Evolutionary conservation across 2,329 filamentous ascomycete species (phyloP), one percentile per base, ranked within the genome.

Genomic region (Trichothecium sympodiale): DNA sequence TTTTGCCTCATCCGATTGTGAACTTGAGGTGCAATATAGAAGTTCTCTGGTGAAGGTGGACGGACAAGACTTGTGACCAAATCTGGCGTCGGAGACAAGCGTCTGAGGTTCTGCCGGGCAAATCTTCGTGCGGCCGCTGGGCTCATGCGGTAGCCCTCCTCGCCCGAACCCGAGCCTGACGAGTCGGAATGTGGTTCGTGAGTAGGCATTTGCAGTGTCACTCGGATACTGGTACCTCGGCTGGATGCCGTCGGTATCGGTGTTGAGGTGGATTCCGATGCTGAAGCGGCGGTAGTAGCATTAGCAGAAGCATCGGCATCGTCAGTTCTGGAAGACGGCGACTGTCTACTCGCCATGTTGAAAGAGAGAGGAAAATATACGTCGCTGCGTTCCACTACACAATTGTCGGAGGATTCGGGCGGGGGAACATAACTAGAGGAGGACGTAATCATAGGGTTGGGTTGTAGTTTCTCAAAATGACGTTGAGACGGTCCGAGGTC

Each of bases 21-120:
- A 10, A 46, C 37, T 31, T 53, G 50, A 12, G 52, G 46, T 1
- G 48, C 46, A 16, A 49, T 42, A 35, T 57, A 58, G 31, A 55
- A 46, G 20, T 52, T 43, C 38, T 60, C 57, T n/a, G 57, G 56
- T 3, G 57, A 60, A 1, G 54, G 52, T 4, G 56, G 55, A 4
- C 57, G 54, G 32, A 60, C 55, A 34, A 60, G 54, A 43, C 57
- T 60, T 27, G 55, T 60, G 41, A 60, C 55, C 37, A 60, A 54
- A 37, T 61, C 57, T 34, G 57, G 57, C 10, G 57, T 61, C n/a
- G 55, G 54, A 13, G 54, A 52, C 17, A 49, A 48, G 25, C 51
- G 51, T 31, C 53, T 51, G 32, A 59, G 48, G 39, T 48, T 57
- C n/a, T 54, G 54, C 17, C 56, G 53, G 27, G 54, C 55, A 29